These are phyloP conservation scores for Nasturtium officinale DNA, from an alignment of 345 rosid species.

Conservation along the genomic window DNA sequence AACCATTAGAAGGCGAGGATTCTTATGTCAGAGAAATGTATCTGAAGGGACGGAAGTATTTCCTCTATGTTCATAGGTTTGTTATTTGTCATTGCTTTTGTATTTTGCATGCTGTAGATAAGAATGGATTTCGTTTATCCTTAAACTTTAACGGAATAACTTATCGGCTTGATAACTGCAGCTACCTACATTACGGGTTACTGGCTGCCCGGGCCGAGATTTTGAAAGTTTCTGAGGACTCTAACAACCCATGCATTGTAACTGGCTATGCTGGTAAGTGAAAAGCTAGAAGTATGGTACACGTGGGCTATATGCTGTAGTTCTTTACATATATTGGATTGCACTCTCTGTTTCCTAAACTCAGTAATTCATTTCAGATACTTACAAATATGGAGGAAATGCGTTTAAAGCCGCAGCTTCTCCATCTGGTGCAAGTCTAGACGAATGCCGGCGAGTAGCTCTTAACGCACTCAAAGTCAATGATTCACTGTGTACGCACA, in stretches of 20 bases:
- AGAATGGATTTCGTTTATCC: background rate
- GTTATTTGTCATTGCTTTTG: constrained; percentile 9
- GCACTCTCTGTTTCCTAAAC: background rate
- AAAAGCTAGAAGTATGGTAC: background rate
- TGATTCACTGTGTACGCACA: constrained; percentile 75
- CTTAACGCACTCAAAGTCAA: constrained; percentile 83
- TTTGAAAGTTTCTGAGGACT: constrained; percentile 62
- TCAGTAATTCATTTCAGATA: constrained; percentile 47
- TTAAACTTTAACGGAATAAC: background rate
- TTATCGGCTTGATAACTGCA: constrained; percentile 41
- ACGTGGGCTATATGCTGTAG: background rate
- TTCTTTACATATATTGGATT: background rate
- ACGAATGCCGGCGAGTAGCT: constrained; percentile 70
- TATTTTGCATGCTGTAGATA: background rate
- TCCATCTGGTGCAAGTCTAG: constrained; percentile 73
- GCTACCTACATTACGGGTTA: constrained; percentile 91
- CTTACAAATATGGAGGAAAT: constrained; percentile 77
- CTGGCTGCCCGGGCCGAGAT: constrained; percentile 98
- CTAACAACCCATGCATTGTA: constrained; percentile 79
- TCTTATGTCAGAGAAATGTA: constrained; percentile 77
- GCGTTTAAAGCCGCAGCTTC: constrained; percentile 62
- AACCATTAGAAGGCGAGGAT: constrained; percentile 69
- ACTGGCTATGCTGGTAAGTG: constrained; percentile 75
- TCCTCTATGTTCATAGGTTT: constrained; percentile 97
- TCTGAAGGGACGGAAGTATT: constrained; percentile 74